A percentile compares a stretch with the other conserved stretches of the same genome.
These are phyloP conservation scores for Athelia sp. DNA, from an alignment of 1,284 basidiomycete genomes.

Conservation along the genomic window DNA sequence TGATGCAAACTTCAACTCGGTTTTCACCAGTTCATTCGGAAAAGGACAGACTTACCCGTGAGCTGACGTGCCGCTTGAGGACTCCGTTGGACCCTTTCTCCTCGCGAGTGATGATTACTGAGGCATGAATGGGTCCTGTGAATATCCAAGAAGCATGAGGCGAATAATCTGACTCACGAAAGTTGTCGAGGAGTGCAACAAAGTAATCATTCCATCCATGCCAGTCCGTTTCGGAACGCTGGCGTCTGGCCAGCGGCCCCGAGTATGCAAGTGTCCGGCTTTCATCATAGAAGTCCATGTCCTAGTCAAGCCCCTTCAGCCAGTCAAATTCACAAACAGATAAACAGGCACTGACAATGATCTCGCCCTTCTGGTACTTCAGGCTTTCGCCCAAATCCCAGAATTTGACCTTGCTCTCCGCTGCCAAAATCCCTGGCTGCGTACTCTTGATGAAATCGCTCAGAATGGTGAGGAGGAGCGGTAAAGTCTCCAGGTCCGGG, in stretches of 20 bases:
- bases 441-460: conserved; percentile 70
- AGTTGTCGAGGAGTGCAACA: conserved; percentile 73
- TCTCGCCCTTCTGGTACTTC: conserved; percentile 68
- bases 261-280: conserved; percentile 65
- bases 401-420: conserved; percentile 80
- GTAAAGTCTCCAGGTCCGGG: conserved; percentile 64
- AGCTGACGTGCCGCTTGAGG: conserved; percentile 50
- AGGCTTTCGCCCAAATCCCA: conserved; percentile 74
- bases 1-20: conserved; percentile 1
- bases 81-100: conserved; percentile 44
- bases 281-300: conserved; percentile 74
- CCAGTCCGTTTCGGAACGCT: conserved; percentile 53
- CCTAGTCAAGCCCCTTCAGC: conserved; percentile 34
- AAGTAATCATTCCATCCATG: conserved; percentile 62
- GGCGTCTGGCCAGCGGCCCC: conserved; percentile 49
- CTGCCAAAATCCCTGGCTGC: conserved; percentile 79
- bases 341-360: conserved; percentile 49
- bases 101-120: conserved; percentile 63
- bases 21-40: background rate
- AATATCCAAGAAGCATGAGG: background rate
- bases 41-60: conserved; percentile 44
- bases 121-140: conserved; percentile 1
- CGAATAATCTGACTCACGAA: conserved; percentile 43
- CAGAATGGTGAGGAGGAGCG: conserved; percentile 58
- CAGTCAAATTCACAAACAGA: background rate